A percentile compares a stretch with the other conserved stretches of the same genome.
phyloP scores from a whole-genome alignment of 2,329 filamentous ascomycete species.

The Dactylella cylindrospora region DNA sequence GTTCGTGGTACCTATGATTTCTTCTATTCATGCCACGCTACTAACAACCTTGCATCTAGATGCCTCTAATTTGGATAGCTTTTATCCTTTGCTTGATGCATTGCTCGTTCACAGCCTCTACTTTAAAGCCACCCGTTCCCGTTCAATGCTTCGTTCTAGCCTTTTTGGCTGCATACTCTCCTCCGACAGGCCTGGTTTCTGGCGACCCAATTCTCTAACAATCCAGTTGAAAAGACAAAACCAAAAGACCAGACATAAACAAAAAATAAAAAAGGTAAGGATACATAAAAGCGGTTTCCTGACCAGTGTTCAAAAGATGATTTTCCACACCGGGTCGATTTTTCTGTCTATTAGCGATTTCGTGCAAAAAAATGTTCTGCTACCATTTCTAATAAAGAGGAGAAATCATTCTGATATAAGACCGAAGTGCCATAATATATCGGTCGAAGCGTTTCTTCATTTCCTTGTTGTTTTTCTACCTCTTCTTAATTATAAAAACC shows the following conservation, averaged over 20 bases:
- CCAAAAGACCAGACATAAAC: too few relatives aligned
- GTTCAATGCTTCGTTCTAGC: too few relatives aligned
- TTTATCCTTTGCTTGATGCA: background rate
- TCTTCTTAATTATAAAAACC: constrained; percentile 21
- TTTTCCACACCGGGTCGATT: constrained; percentile 32
- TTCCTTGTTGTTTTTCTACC: constrained; percentile 8
- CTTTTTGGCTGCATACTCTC: too few relatives aligned
- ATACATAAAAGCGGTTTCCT: constrained; percentile 34
- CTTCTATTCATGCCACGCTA: background rate
- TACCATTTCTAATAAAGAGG: constrained; percentile 28
- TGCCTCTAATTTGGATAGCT: constrained; percentile 20
- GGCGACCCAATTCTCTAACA: too few relatives aligned
- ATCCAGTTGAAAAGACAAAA: too few relatives aligned
- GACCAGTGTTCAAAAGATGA: constrained; percentile 31
- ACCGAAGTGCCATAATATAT: constrained; percentile 1
- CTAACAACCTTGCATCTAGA: constrained; percentile 16
- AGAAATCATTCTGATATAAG: constrained; percentile 8
- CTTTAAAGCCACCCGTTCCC: too few relatives aligned
- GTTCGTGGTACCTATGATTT: constrained; percentile 9
- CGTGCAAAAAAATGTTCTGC: constrained; percentile 26
- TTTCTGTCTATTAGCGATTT: constrained; percentile 43
- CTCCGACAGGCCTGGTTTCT: too few relatives aligned
- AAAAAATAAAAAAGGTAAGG: constrained; percentile 44
- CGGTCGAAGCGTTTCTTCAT: constrained; percentile 8
- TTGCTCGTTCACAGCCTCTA: too few relatives aligned